These are phyloP conservation scores for Tuber aestivum DNA, from an alignment of 495 filamentous ascomycete species.

Conservation along the genomic window DNA sequence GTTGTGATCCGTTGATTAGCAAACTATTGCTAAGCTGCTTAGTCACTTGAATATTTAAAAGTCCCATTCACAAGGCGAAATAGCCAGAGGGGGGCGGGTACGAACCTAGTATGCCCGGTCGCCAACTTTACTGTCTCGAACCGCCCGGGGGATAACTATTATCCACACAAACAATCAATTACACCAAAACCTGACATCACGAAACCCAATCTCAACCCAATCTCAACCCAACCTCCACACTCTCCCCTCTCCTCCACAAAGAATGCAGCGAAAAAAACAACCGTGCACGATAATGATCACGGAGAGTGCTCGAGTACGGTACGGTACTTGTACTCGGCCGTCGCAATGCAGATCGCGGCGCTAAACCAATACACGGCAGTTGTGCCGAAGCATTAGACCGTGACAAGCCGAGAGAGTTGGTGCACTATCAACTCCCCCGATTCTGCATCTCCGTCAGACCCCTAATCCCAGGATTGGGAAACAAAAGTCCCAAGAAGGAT, in stretches of 20 bases:
- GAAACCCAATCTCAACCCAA: neutral
- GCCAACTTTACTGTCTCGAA: no score
- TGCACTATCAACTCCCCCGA: neutral
- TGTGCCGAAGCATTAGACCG: neutral
- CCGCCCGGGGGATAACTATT: neutral
- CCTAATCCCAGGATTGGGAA: no score
- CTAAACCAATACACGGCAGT: neutral
- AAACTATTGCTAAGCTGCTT: no score
- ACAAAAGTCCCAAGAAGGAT: no score
- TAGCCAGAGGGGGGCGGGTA: no score
- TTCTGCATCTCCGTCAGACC: no score
- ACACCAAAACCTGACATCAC: neutral
- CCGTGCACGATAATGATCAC: neutral
- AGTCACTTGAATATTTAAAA: no score
- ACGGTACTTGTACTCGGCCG: no score
- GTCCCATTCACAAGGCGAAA: no score
- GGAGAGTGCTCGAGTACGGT: neutral
- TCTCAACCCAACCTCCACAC: neutral
- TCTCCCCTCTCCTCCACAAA: neutral
- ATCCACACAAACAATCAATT: neutral
- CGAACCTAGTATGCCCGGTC: no score
- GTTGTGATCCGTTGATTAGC: no score
- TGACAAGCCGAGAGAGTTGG: neutral
- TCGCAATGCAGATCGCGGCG: neutral
- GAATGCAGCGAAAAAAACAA: neutral